These are phyloP conservation scores for Lunularia cruciata DNA, from an alignment of 225 moss, liverwort and hornwort species.

Conservation along the genomic window DNA sequence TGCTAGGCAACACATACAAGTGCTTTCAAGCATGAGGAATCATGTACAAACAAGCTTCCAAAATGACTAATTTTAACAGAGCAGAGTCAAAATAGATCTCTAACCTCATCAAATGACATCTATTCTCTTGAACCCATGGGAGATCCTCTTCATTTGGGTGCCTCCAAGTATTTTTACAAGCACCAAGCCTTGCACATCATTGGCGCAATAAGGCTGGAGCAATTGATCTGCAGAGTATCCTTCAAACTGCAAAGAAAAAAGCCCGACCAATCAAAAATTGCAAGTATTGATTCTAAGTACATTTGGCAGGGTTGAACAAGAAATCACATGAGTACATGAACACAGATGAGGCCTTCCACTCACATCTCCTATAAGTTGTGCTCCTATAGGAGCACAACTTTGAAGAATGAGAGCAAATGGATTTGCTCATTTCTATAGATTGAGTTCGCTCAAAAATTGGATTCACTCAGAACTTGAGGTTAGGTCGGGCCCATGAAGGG, in stretches of 20 bases:
- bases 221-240: slow-evolving; percentile 50
- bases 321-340: neutral
- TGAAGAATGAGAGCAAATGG: slow-evolving; percentile 64
- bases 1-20: no score
- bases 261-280: neutral
- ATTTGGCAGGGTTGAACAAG: neutral
- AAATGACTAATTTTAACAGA: no score
- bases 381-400: slow-evolving; percentile 56
- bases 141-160: slow-evolving; percentile 34
- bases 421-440: no score
- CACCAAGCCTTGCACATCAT: slow-evolving; percentile 52
- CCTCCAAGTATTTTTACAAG: slow-evolving; percentile 53
- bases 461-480: no score
- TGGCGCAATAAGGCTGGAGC: slow-evolving; percentile 58
- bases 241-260: slow-evolving; percentile 47
- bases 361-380: no score
- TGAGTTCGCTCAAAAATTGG: no score
- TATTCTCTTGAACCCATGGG: slow-evolving; percentile 56
- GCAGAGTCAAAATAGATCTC: no score
- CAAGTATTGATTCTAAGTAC: neutral
- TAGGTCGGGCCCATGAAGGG: no score
- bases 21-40: no score
- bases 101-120: slow-evolving; percentile 83
- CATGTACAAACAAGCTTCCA: no score
- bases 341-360: neutral